Evolutionary conservation across 768 basidiomycete species (phyloP), one percentile per base, ranked within the genome.

Genomic region (Udeniomyces megalosporus): DNA sequence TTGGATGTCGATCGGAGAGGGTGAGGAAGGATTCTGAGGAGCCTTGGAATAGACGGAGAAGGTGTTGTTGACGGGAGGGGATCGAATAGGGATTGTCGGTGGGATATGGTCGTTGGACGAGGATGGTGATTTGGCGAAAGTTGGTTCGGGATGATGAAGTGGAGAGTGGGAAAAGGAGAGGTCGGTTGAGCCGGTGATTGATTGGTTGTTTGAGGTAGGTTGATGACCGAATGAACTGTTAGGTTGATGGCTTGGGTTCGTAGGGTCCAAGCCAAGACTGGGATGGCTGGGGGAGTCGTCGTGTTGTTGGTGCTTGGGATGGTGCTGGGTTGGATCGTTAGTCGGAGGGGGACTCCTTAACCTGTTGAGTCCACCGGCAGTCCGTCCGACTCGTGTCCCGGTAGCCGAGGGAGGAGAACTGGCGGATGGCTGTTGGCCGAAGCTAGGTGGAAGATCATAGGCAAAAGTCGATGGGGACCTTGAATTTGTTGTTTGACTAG

Each of bases 41-140:
- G 58, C 57, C 28, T 59, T 60, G 29, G 63, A 65, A 56, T 58
- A 60, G 52, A 65, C n/a, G 44, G 63, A 65, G 15, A 50, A 20
- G n/a, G 58, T 38, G 4, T 29, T 29, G 26, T n/a, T 44, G 17
- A 24, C 2, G 10, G 58, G 38, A 1, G 57, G 31, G 17, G 50
- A 54, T 2, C 57, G 55, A n/a, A 35, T 12, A n/a, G 55, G 32
- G n/a, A 52, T 42, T 8, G 17, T 20, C 6, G 54, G 32, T 20
- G 54, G 32, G 49, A 20, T 5, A 20, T 17, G 12, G 28, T 44
- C 8, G 62, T 31, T n/a, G 47, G 44, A 29, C 49, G 46, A 1
- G 32, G 10, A n/a, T 56, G 15, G 22, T 57, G n/a, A 38, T 59
- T 31, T 5, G n/a, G 34, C 35, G 4, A 22, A 24, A 7, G 50